Base-by-base conservation (phyloP, 192 early-diverging fungal genomes). In the Backusella mclennaniae region DNA sequence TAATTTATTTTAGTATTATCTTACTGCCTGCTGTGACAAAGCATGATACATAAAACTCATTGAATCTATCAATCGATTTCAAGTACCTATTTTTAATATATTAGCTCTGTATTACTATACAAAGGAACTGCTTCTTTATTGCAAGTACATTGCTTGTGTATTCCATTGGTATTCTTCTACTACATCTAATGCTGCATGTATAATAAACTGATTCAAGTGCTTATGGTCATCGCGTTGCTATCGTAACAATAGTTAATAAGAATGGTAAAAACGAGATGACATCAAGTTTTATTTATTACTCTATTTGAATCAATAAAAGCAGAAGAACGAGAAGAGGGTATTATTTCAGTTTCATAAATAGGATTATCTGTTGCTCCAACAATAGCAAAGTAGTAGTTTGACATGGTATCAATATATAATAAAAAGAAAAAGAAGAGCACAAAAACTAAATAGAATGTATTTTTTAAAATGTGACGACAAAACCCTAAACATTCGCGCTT, bases 151-250 rank as follows among this genome's bases (percentile, higher is more conserved):
- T 6, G 91, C 87, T 59, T 89, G 95, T 31, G 91, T 95, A 74
- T 87, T 92, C 91, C 96, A 97, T 84, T 94, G 92, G 33, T 95
- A 83, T 79, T 99, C 98, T 74, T 99, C 97, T 19, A 99, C 95
- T 44, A 98, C 88, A 84, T 99, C 98, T 69, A 99, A 88, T 21
- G 97, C 96, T 9, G 97, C 92, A 79, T 99, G 98, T 12, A 96
- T 91, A 59, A 99, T 94, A 77, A 99, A 99, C 78, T 99, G 98
- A 78, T 96, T 96, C 70, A 99, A 80, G 83, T 98, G 94, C 66
- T 88, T 83, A 74, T 92, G 86, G 77, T 97, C 96, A 77, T 96
- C 89, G 87, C 91, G 89, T 85, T 89, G 84, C 23, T 59, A 52
- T 52, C 35, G 17, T 31, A 49, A 6, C 14, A 36, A 52, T 19